Base-by-base conservation (phyloP, 495 filamentous ascomycete species). In the Xylaria cubensis region DNA sequence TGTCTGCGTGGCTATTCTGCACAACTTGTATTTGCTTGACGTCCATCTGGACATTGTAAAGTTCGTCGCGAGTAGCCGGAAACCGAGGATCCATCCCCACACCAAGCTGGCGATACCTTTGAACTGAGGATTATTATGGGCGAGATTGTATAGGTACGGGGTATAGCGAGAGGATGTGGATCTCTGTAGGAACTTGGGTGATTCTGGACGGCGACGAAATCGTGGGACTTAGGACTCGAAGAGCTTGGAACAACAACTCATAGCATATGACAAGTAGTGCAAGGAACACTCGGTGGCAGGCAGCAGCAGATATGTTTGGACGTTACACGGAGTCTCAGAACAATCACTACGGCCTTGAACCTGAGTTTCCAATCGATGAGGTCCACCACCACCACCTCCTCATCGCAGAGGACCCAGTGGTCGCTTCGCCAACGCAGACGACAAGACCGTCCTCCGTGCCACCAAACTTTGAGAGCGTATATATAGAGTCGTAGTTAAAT, bases 31-130 rank as follows among this genome's bases (percentile, higher is more conserved):
- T 84, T 76, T 93, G 91, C 81, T 91, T 93, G 83, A 98, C 86
- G 75, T 97, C 93, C 84, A 93, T 92, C 78, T 95, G 91, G 71
- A 97, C 86, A 83, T 91, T 90, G 88, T 93, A 95, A 70, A 95
- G 85, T 81, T 97, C 94, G 85, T 93, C 92, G 75, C 84, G 84
- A 69, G 84, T 82, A 64, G 83, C 81, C 19, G 81, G 46, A 72
- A 86, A 87, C 74, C 86, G 85, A 70, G 84, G 78, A 85, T 89
- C 87, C 87, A 89, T 89, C 65, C 86, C 87, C 81, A 78, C 46
- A 69, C 74, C 67, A 74, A 64, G 48, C 61, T 67, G 61, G 71
- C 17, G 59, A 55, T 67, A 44, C 21, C 61, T 75, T 36, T 75
- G 65, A 10, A 59, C 17, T 39, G 34, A 64, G 71, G 70, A 44